Evolutionary conservation across 208 protist species (phyloP).

Genomic region (Leishmania amazonensis): DNA sequence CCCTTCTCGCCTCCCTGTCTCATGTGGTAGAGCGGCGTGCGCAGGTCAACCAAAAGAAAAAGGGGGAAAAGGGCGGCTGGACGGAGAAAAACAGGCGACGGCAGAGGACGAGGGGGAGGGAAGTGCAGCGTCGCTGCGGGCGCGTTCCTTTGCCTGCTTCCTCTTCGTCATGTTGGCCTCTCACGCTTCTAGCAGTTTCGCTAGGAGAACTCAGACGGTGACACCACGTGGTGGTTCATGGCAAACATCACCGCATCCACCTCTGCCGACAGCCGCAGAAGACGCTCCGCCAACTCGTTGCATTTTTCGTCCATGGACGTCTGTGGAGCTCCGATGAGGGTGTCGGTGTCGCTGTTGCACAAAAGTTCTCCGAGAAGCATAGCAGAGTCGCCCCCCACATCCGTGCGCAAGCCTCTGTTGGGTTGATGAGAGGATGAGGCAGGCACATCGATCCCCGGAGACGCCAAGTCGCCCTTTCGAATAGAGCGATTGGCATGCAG

Average conservation of each 20-base stretch:
- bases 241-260: conserved; percentile 9
- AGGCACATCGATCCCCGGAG: background rate
- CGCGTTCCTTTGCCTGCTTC: background rate
- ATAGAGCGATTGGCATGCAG: background rate
- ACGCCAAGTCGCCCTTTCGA: background rate
- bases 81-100: background rate
- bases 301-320: conserved; percentile 5
- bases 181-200: background rate
- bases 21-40: background rate
- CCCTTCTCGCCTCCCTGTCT: no score
- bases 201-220: conserved; percentile 29
- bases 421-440: background rate
- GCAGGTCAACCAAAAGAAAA: background rate
- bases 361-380: background rate
- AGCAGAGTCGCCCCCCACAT: background rate
- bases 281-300: conserved; percentile 21
- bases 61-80: background rate
- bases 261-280: conserved; percentile 19
- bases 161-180: background rate
- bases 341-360: background rate
- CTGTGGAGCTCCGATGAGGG: background rate
- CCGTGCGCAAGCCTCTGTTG: background rate
- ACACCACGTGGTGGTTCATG: conserved; percentile 15
- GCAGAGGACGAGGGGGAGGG: background rate
- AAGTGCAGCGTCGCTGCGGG: no score